Conservation (phyloP, 2,329 filamentous ascomycete species). For the Colletotrichum melonis region DNA sequence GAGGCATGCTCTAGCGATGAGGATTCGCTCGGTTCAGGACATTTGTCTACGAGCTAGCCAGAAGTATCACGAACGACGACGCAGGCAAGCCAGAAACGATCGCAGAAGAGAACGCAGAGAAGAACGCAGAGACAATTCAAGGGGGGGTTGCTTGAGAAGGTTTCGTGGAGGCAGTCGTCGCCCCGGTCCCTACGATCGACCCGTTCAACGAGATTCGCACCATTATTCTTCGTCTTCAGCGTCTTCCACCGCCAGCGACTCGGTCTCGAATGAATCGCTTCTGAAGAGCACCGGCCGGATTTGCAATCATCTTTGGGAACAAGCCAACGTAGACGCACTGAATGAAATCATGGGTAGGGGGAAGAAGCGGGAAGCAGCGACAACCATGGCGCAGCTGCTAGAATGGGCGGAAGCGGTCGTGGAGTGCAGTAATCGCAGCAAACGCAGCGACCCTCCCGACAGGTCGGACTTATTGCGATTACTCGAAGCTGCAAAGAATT, state of each 20-base stretch:
- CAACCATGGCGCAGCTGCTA: conserved; percentile 44
- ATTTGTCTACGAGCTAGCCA: conserved; percentile 40
- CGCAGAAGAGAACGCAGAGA: no score
- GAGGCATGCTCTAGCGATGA: neutral
- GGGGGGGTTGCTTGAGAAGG: no score
- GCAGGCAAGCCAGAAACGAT: neutral
- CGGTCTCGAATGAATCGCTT: conserved; percentile 39
- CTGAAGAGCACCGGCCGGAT: conserved; percentile 45
- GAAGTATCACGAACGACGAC: conserved; percentile 37
- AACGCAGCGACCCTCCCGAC: neutral
- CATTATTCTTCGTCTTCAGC: neutral
- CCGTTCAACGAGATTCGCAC: neutral
- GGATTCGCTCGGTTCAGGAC: conserved; percentile 35
- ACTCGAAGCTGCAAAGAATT: conserved; percentile 38
- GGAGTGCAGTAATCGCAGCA: neutral
- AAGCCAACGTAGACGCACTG: conserved; percentile 43
- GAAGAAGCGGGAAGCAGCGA: conserved; percentile 40
- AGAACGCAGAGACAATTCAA: no score
- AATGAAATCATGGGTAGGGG: conserved; percentile 41
- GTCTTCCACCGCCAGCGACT: neutral
- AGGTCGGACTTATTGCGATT: conserved; percentile 5
- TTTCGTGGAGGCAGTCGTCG: neutral
- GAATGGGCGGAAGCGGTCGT: conserved; percentile 45
- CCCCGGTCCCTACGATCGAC: neutral
- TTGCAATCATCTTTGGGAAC: conserved; percentile 45